Conservation (phyloP, 768 basidiomycete species). For the Pulveroboletus frians region DNA sequence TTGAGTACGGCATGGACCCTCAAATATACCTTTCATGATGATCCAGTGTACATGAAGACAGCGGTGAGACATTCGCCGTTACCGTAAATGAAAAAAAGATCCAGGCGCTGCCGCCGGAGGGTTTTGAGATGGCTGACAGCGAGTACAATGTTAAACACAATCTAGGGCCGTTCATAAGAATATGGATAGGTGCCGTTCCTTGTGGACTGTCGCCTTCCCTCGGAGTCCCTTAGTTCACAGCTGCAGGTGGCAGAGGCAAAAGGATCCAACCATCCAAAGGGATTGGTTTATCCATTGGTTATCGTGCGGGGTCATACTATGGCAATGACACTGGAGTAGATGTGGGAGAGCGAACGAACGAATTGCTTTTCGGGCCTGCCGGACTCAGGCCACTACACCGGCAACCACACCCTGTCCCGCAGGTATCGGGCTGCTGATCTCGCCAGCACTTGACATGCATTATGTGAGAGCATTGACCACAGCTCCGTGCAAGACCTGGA, state of each 20-base stretch:
- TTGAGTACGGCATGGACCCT: no score
- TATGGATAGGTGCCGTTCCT: no score
- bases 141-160: not conserved
- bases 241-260: not conserved
- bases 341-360: constrained; percentile 13
- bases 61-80: no score
- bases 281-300: not conserved
- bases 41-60: no score
- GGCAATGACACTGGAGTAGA: not conserved
- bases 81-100: not conserved
- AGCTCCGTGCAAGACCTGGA: constrained; percentile 58
- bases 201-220: not conserved
- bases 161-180: not conserved
- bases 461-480: constrained; percentile 57
- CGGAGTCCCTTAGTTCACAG: not conserved
- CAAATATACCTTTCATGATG: no score
- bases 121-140: not conserved
- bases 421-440: constrained; percentile 39
- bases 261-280: not conserved
- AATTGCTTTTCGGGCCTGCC: not conserved
- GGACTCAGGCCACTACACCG: constrained; percentile 35
- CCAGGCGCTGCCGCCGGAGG: not conserved
- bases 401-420: constrained; percentile 69
- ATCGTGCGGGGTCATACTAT: not conserved
- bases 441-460: constrained; percentile 65